Conservation (phyloP, 2,329 filamentous ascomycete genomes). For the Colletotrichum viniferum region DNA sequence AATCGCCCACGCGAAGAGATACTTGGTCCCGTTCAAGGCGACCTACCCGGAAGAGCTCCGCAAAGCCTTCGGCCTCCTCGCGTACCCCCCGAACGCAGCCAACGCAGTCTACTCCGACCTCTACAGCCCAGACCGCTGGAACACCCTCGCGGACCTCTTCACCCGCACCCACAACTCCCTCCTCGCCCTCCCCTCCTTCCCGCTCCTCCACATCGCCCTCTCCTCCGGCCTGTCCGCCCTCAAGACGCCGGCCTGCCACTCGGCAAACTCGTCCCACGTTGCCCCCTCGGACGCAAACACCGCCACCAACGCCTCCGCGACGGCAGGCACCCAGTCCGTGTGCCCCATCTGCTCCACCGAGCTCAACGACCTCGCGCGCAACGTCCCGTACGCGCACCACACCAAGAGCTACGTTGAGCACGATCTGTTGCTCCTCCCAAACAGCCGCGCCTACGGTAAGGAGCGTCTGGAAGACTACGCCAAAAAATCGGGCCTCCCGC, state of each 20-base stretch:
- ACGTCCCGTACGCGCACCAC: conserved; percentile 93
- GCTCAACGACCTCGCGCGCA: conserved; percentile 86
- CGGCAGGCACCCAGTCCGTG: conserved; percentile 45
- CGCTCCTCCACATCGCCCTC: conserved; percentile 88
- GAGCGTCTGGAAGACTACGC: conserved; percentile 77
- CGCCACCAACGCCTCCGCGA: conserved; percentile 27
- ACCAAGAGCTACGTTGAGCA: conserved; percentile 91
- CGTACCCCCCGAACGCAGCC: conserved; percentile 66
- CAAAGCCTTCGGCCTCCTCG: conserved; percentile 80
- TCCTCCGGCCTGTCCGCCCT: conserved; percentile 91
- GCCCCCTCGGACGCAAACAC: conserved; percentile 37
- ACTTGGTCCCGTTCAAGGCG: conserved; percentile 73
- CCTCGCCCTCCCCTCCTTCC: conserved; percentile 79
- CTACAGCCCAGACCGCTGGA: conserved; percentile 78
- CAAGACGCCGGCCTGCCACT: conserved; percentile 94
- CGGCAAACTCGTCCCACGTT: conserved; percentile 55
- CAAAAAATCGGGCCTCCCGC: conserved; percentile 73
- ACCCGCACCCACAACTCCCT: conserved; percentile 85
- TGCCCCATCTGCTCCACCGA: conserved; percentile 97
- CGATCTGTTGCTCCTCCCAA: conserved; percentile 86
- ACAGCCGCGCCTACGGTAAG: conserved; percentile 82
- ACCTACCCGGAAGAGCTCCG: conserved; percentile 72
- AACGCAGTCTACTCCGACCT: conserved; percentile 55
- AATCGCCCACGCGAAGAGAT: conserved; percentile 80
- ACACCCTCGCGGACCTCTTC: conserved; percentile 78